A percentile compares a stretch with the other conserved stretches of the same genome.
Evolutionary conservation across 225 moss, liverwort and hornwort species (phyloP).

Genomic region (Lunularia cruciata): DNA sequence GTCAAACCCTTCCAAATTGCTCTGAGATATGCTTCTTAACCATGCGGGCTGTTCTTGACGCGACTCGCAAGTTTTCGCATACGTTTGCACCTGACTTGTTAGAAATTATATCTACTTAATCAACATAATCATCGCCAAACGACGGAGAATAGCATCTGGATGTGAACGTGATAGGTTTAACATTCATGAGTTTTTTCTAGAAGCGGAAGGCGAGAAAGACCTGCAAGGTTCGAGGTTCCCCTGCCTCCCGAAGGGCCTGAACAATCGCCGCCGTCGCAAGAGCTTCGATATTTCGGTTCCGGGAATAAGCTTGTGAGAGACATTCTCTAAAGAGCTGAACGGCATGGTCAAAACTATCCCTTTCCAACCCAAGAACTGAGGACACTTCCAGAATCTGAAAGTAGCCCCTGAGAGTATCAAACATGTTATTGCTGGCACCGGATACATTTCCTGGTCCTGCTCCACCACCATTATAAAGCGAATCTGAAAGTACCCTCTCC

Average conservation of each 20-base stretch:
- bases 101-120: no score
- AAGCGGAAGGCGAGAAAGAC: conserved; percentile 21
- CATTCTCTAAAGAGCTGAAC: conserved; percentile 59
- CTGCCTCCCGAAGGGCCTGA: conserved; percentile 53
- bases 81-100: no score
- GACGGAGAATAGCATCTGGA: no score
- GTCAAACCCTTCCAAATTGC: no score
- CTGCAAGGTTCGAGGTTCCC: conserved; percentile 62
- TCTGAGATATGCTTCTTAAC: no score
- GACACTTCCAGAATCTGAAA: conserved; percentile 56
- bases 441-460: conserved; percentile 26
- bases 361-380: conserved; percentile 53
- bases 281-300: conserved; percentile 60
- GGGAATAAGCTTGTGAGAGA: conserved; percentile 40
- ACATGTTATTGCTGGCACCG: conserved; percentile 41
- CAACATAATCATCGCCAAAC: no score
- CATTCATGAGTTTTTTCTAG: background rate
- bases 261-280: conserved; percentile 58
- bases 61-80: no score
- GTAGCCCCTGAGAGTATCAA: conserved; percentile 52
- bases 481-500: conserved; percentile 54
- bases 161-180: no score
- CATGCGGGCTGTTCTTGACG: no score
- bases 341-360: conserved; percentile 59
- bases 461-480: conserved; percentile 37